These are phyloP conservation scores for Tephrocybe rancida DNA, from an alignment of 768 basidiomycete genomes.

Conservation along the genomic window DNA sequence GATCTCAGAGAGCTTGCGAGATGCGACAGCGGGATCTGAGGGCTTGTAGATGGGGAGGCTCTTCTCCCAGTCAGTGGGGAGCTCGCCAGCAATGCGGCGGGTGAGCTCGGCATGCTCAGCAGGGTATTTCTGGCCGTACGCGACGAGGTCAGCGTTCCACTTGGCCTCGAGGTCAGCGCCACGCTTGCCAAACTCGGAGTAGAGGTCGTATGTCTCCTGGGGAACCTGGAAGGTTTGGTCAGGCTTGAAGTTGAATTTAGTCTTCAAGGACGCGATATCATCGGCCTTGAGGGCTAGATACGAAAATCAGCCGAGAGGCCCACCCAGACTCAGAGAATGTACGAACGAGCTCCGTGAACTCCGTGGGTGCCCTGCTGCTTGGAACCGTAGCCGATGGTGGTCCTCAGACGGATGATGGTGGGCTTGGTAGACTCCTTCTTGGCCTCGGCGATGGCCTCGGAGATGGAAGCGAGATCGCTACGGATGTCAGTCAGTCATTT, in stretches of 20 bases:
- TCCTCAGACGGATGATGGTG: conserved; percentile 82
- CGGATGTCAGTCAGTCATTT: neutral
- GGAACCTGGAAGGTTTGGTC: conserved; percentile 82
- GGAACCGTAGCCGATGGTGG: conserved; percentile 94
- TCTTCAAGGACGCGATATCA: conserved; percentile 83
- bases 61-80: conserved; percentile 88
- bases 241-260: conserved; percentile 80
- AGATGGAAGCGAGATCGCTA: conserved; percentile 79
- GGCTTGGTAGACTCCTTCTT: conserved; percentile 80
- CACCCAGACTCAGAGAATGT: neutral
- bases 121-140: conserved; percentile 81
- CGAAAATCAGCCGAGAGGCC: neutral
- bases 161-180: conserved; percentile 74
- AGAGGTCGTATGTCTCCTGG: conserved; percentile 67
- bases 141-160: conserved; percentile 70
- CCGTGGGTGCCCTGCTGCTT: conserved; percentile 92
- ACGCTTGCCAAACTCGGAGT: conserved; percentile 64
- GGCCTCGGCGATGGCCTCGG: conserved; percentile 77
- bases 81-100: conserved; percentile 80
- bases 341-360: conserved; percentile 91
- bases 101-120: conserved; percentile 84
- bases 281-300: conserved; percentile 84
- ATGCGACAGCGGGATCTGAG: conserved; percentile 82
- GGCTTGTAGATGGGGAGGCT: conserved; percentile 84
- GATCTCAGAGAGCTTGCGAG: conserved; percentile 92